Evolutionary conservation across 306 rosid species (phyloP), one percentile per base, ranked within the genome.

Genomic region (Biancaea sappan): DNA sequence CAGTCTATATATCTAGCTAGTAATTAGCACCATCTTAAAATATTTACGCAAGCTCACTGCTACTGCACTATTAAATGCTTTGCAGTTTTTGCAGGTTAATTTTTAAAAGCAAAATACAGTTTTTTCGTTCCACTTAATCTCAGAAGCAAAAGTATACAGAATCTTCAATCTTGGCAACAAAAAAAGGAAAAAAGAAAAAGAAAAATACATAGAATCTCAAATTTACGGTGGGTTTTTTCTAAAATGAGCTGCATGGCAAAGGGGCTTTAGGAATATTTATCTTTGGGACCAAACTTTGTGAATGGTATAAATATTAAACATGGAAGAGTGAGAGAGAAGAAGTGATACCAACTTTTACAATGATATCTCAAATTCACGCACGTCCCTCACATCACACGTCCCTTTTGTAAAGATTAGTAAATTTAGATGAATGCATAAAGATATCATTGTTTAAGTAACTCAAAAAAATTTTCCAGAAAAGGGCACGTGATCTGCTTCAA

Each of bases 401-500:
- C 61, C 69, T 66, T 69, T 77, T 54, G 18, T 50, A 66, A 67
- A 29, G 3, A 60, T 10, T 2, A 52, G n/a, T 41, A 69, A 69
- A 72, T 25, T 62, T 24, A 46, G 60, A 67, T 32, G 1, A 63
- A 72, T 66, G 65, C 68, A 58, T 67, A 57, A 41, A 82, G 71
- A 71, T 82, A 71, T 34, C 51, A 66, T 76, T 34, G 24, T 64
- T 63, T 73, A 24, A 66, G 63, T 47, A 15, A 74, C 73, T 75
- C 34, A 46, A 82, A 54, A 31, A n/a, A 60, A 34, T 60, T 18
- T 41, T 73, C 77, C 52, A 72, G 74, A 75, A 61, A 59, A 66
- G 29, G 22, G 61, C 87, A 83, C 82, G 85, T 84, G 85, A 77
- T 28, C 54, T 29, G 66, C 73, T 64, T 66, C 14, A 77, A 38